phyloP scores from a whole-genome alignment of 495 filamentous ascomycete genomes.

The Neurospora tetrasperma region DNA sequence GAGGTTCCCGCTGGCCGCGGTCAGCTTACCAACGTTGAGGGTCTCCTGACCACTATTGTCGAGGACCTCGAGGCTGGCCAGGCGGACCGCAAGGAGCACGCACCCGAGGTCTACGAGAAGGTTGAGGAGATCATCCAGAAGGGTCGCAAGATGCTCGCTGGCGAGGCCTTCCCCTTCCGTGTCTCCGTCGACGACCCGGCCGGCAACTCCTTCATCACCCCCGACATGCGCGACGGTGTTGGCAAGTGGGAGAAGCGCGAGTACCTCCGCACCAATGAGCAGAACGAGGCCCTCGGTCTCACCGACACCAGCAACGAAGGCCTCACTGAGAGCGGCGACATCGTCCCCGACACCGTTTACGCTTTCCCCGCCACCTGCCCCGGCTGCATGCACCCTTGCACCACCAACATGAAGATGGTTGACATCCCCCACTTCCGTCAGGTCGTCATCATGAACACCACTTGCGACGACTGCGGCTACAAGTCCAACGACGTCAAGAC shows the following conservation, averaged over 20 bases:
- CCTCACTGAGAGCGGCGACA: constrained; percentile 54
- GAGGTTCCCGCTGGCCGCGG: constrained; percentile 85
- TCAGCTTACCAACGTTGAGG: constrained; percentile 86
- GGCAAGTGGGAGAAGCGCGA: constrained; percentile 75
- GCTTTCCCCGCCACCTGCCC: constrained; percentile 84
- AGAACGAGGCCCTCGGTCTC: constrained; percentile 75
- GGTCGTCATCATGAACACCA: constrained; percentile 81
- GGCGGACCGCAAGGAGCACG: constrained; percentile 55
- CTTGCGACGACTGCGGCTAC: constrained; percentile 87
- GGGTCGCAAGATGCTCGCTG: constrained; percentile 60
- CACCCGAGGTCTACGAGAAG: constrained; percentile 66
- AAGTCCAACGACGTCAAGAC: constrained; percentile 93
- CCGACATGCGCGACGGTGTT: constrained; percentile 59
- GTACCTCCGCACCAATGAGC: constrained; percentile 69
- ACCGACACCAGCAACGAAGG: constrained; percentile 26
- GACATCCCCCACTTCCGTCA: constrained; percentile 96
- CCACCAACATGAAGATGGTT: constrained; percentile 90
- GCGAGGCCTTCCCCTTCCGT: constrained; percentile 75
- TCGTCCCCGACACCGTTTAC: constrained; percentile 83
- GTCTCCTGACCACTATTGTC: constrained; percentile 63
- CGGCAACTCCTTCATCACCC: constrained; percentile 97
- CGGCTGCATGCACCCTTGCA: constrained; percentile 71
- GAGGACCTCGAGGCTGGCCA: constrained; percentile 71
- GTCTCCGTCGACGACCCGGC: constrained; percentile 79
- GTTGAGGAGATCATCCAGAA: constrained; percentile 61